Percentiles rank a stretch among this genome's conserved stretches.
phyloP scores from a whole-genome alignment of 2,329 filamentous ascomycete species.

The Aspergillus unguis region DNA sequence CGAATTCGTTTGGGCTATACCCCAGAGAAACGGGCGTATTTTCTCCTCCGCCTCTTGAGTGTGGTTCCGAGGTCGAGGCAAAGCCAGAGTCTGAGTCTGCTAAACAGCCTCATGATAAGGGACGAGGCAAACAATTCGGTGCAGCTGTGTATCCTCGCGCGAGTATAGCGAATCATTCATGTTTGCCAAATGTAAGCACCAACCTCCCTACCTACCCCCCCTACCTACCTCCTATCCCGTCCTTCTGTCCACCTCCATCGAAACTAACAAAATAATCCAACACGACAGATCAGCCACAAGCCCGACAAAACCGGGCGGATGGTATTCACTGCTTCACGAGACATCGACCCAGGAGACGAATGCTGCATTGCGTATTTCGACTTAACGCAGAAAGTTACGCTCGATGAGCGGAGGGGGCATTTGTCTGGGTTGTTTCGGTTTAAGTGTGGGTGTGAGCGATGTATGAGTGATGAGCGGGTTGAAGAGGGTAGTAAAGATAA shows the following conservation, averaged over 20 bases:
- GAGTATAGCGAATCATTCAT: slow-evolving; percentile 23
- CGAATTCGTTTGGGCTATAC: slow-evolving; percentile 17
- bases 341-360: slow-evolving; percentile 30
- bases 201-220: background rate
- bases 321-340: slow-evolving; percentile 29
- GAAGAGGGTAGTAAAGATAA: slow-evolving; percentile 3
- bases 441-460: slow-evolving; percentile 27
- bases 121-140: slow-evolving; percentile 19
- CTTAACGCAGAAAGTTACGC: slow-evolving; percentile 19
- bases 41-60: background rate
- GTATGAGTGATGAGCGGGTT: slow-evolving; percentile 21
- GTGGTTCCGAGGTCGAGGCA: too few relatives aligned
- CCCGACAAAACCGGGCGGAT: slow-evolving; percentile 28
- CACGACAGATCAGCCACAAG: slow-evolving; percentile 30
- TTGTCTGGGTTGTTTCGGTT: slow-evolving; percentile 29
- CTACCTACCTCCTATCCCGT: background rate
- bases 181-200: slow-evolving; percentile 19
- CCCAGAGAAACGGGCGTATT: slow-evolving; percentile 3
- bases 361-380: slow-evolving; percentile 37
- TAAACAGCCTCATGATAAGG: too few relatives aligned
- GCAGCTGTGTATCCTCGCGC: slow-evolving; percentile 21
- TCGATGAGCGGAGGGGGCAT: slow-evolving; percentile 23
- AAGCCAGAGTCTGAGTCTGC: slow-evolving; percentile 2
- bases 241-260: background rate
- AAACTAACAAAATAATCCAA: background rate